Evolutionary conservation across 2,329 filamentous ascomycete species (phyloP).

Genomic region (Fusarium sp.): DNA sequence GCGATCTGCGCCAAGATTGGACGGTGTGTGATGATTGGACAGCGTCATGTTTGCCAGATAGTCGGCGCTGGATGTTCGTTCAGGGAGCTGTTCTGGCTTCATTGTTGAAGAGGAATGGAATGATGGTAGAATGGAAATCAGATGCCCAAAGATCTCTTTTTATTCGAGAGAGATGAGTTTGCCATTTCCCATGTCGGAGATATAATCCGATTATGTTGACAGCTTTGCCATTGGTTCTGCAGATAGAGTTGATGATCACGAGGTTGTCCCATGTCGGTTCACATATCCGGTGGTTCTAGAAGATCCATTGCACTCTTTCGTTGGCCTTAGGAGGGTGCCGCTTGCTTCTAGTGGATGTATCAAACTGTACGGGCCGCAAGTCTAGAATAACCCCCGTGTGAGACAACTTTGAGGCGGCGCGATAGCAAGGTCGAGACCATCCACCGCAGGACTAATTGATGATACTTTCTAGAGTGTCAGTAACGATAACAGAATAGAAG

Average conservation of each 20-base stretch:
- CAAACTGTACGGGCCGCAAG: neutral
- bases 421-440: neutral
- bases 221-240: neutral
- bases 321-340: neutral
- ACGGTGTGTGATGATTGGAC: neutral
- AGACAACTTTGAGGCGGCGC: neutral
- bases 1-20: constrained; percentile 3
- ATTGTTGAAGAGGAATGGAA: neutral
- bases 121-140: neutral
- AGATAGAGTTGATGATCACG: constrained; percentile 3
- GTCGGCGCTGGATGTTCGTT: neutral
- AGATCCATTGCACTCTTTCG: neutral
- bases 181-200: neutral
- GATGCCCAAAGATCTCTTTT: neutral
- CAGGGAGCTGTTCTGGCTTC: neutral
- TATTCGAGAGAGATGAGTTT: neutral
- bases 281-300: neutral
- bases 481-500: no score
- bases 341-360: neutral
- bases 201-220: neutral
- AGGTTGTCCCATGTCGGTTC: neutral
- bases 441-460: neutral
- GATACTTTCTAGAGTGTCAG: no score
- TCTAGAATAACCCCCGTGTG: neutral
- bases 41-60: constrained; percentile 4